Conservation (phyloP, 805 yeast species). For the Metschnikowia drakensbergensis region DNA sequence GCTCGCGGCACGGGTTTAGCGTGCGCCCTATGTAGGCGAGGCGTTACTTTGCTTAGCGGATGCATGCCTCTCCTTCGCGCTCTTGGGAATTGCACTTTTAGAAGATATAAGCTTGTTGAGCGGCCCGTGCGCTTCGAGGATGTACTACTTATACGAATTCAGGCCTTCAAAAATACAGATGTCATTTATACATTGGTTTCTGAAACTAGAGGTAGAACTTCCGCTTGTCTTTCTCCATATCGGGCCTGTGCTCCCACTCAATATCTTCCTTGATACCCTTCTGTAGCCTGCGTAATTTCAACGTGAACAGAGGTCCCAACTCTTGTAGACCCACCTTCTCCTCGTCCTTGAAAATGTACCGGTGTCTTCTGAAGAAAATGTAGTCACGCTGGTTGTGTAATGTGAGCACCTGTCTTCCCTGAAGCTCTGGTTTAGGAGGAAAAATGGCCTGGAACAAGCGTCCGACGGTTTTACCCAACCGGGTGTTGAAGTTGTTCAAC, state of each 20-base stretch:
- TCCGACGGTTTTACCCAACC: conserved; percentile 92
- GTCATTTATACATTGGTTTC: background rate
- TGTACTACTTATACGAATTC: background rate
- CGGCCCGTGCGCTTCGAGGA: background rate
- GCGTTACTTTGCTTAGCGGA: background rate
- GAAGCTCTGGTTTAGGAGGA: conserved; percentile 90
- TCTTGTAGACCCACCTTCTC: conserved; percentile 94
- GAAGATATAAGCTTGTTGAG: too few species aligned
- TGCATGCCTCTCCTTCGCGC: background rate
- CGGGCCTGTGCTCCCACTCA: conserved; percentile 95
- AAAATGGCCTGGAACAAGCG: conserved; percentile 85
- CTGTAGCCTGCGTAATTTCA: conserved; percentile 83
- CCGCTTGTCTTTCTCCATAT: conserved; percentile 94
- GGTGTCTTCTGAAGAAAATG: conserved; percentile 91
- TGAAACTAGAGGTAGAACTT: conserved; percentile 68
- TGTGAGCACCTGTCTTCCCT: conserved; percentile 94
- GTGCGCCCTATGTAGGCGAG: background rate
- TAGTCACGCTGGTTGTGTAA: conserved; percentile 95
- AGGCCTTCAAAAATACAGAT: background rate
- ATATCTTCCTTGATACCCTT: conserved; percentile 87
- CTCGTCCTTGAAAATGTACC: conserved; percentile 85
- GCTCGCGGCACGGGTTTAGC: conserved; percentile 6
- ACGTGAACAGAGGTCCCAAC: conserved; percentile 93
- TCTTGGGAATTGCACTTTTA: background rate
- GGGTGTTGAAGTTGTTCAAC: conserved; percentile 86